These are phyloP conservation scores for Teunomyces kruisii DNA, from an alignment of 805 yeast genomes.

Conservation along the genomic window DNA sequence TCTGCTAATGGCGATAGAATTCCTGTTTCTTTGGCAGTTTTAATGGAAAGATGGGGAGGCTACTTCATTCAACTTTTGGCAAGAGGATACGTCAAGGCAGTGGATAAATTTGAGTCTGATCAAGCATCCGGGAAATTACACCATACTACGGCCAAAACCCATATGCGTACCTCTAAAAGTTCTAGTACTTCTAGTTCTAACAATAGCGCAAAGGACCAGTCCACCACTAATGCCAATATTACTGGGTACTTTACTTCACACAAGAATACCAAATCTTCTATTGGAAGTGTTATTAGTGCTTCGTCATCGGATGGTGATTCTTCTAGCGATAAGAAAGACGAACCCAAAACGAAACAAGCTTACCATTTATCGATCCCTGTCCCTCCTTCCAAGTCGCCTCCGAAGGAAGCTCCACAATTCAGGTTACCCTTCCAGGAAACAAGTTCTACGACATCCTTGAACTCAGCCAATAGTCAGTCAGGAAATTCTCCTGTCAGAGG, in stretches of 20 bases:
- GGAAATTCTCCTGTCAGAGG: too few relatives aligned
- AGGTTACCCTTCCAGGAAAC: conserved; percentile 69
- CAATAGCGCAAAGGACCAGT: not conserved
- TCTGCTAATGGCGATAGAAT: conserved; percentile 70
- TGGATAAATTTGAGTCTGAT: conserved; percentile 36
- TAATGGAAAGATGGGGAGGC: conserved; percentile 76
- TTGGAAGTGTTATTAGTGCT: conserved; percentile 1
- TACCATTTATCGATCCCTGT: conserved; percentile 18
- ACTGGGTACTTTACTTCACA: not conserved
- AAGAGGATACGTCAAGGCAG: conserved; percentile 62
- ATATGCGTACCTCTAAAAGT: conserved; percentile 11
- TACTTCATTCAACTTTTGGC: conserved; percentile 63
- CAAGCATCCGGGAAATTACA: conserved; percentile 10
- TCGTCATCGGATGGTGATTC: conserved; percentile 6
- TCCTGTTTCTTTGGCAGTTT: conserved; percentile 57
- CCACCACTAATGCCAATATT: not conserved
- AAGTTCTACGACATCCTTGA: not conserved
- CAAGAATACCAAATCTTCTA: conserved; percentile 3
- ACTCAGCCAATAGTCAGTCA: not conserved
- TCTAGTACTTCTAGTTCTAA: conserved; percentile 2
- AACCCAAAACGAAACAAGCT: not conserved
- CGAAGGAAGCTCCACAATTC: conserved; percentile 54
- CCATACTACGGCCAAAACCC: not conserved
- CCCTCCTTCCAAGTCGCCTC: conserved; percentile 20
- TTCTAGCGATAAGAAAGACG: not conserved